These are phyloP conservation scores for Rheum nobile DNA, from an alignment of 148 eudicot species.

Conservation along the genomic window DNA sequence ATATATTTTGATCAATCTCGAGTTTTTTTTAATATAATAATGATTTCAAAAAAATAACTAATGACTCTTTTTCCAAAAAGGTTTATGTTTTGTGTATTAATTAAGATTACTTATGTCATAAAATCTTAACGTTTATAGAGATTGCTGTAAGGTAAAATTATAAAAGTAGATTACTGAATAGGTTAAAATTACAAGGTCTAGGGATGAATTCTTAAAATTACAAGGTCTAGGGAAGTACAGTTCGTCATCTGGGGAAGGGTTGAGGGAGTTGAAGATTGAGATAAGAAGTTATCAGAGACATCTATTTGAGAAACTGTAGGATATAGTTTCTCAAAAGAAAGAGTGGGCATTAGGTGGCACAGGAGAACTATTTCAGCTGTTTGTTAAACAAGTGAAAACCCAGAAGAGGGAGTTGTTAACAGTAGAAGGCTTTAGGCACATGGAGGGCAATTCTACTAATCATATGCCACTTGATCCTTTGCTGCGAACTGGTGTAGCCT, in stretches of 20 bases:
- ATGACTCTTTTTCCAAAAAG: no score
- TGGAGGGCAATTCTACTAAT: slow-evolving; percentile 16
- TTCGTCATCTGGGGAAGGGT: slow-evolving; percentile 28
- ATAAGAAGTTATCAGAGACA: slow-evolving; percentile 84
- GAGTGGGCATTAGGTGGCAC: slow-evolving; percentile 40
- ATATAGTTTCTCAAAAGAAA: slow-evolving; percentile 46
- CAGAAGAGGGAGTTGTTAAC: slow-evolving; percentile 35
- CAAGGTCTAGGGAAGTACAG: slow-evolving; percentile 47
- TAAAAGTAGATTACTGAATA: no score
- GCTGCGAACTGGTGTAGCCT: slow-evolving; percentile 4
- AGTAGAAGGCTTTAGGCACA: slow-evolving; percentile 23
- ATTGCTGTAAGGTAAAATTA: no score
- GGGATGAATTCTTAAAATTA: slow-evolving; percentile 71
- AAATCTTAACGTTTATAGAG: no score
- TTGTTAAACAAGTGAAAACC: slow-evolving; percentile 46
- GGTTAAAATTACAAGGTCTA: no score
- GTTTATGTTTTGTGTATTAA: no score
- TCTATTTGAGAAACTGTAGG: slow-evolving; percentile 72
- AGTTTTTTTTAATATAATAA: no score
- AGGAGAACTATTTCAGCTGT: slow-evolving; percentile 64
- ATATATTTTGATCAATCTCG: no score
- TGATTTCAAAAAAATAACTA: no score
- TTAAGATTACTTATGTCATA: no score
- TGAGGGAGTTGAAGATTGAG: slow-evolving; percentile 25
- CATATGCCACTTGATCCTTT: slow-evolving; percentile 16